These are phyloP conservation scores for Hansfordia pulvinata DNA, from an alignment of 2,329 filamentous ascomycete genomes.

Conservation along the genomic window DNA sequence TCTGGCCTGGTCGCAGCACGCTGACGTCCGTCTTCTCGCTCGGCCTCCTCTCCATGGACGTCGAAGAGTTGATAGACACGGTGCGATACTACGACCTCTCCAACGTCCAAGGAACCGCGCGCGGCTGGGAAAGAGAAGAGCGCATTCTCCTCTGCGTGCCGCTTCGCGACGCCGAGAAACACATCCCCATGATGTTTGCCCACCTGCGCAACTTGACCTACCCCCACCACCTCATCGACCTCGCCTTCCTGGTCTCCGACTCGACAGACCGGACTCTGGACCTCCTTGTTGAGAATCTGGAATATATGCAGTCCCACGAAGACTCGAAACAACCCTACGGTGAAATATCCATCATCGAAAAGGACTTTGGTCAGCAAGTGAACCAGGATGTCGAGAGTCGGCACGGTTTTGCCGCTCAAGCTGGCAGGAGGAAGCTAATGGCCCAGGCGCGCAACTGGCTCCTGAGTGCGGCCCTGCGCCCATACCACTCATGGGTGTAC, in stretches of 20 bases:
- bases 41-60: slow-evolving; percentile 51
- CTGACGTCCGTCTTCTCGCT: slow-evolving; percentile 51
- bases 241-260: slow-evolving; percentile 93
- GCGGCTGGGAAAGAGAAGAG: slow-evolving; percentile 93
- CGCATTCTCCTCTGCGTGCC: slow-evolving; percentile 91
- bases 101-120: slow-evolving; percentile 79
- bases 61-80: slow-evolving; percentile 75
- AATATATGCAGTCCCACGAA: slow-evolving; percentile 65
- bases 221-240: slow-evolving; percentile 87
- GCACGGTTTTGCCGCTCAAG: slow-evolving; percentile 94
- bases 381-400: slow-evolving; percentile 96
- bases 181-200: slow-evolving; percentile 97
- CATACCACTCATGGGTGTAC: slow-evolving; percentile 97
- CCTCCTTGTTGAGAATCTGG: slow-evolving; percentile 61
- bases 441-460: slow-evolving; percentile 96
- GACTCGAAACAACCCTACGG: slow-evolving; percentile 77
- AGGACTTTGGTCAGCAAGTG: slow-evolving; percentile 96
- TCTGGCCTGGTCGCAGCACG: slow-evolving; percentile 53
- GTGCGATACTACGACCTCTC: slow-evolving; percentile 94
- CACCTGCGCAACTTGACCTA: slow-evolving; percentile 95
- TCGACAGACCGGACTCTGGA: slow-evolving; percentile 84
- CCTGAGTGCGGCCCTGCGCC: slow-evolving; percentile 79
- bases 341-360: slow-evolving; percentile 95
- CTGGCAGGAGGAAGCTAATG: slow-evolving; percentile 89
- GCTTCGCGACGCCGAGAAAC: slow-evolving; percentile 79